Evolutionary conservation across 2,329 filamentous ascomycete genomes (phyloP), one percentile per base, ranked within the genome.

Genomic region (Verticillium dahliae): DNA sequence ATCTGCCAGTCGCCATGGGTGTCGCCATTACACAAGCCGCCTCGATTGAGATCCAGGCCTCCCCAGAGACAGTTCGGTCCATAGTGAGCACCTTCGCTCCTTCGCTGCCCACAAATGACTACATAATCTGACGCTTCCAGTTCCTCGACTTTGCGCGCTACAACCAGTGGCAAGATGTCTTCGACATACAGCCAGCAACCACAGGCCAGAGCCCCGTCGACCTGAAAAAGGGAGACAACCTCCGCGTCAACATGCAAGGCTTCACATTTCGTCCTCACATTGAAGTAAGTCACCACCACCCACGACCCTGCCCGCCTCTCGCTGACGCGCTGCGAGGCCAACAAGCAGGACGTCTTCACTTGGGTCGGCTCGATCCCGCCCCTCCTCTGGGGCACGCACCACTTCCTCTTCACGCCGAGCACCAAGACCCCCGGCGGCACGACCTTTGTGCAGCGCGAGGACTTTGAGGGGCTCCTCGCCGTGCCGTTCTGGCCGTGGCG

Each of bases 391-490:
- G 68, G 66, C 7, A 61, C 60, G 18, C 68, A 70, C 60, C 57
- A 59, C 1, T 69, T 68, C 57, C 35, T 52, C 34, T 69, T 69
- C 56, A 58, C 59, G 11, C 63, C 65, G 18, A 69, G 66, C 64
- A 61, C 60, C 45, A 62, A 45, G 18, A 62, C 61, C 52, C 60
- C 66, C 2, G 68, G 68, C 2, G 60, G 61, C 35, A 70, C 68
- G 45, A 67, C 64, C 1, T 68, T 70, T 60, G 55, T 61, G 11
- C 68, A 69, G 56, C 52, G 45, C 4, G 67, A 71, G 56, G 60
- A 61, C 13, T 67, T 65, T 27, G 37, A 60, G 10, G 61, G 68
- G 5, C 41, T 65, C 1, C 56, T 65, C 54, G 60, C 57, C 31
- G 15, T 63, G 4, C 13, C 65, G 14, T 63, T 55, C n/a, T 56